Percentiles rank a stretch among this genome's conserved stretches.
These are phyloP conservation scores for Mucor piriformis DNA, from an alignment of 371 early-diverging fungal species.

Conservation along the genomic window DNA sequence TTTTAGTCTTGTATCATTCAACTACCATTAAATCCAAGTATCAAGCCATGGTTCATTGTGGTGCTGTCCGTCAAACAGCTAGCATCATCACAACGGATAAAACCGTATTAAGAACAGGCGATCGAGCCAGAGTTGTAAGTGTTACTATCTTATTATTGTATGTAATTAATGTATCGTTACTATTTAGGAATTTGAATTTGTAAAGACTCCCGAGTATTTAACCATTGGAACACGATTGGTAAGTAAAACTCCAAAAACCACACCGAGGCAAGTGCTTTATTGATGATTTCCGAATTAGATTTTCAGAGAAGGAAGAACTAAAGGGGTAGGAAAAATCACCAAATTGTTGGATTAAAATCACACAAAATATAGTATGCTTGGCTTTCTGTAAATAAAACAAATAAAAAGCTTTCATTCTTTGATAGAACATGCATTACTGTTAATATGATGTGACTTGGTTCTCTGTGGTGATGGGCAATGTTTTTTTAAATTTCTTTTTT, in stretches of 20 bases:
- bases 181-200: constrained; percentile 76
- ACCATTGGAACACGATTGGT: constrained; percentile 70
- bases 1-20: constrained; percentile 86
- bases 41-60: constrained; percentile 95
- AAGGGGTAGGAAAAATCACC: constrained; percentile 89
- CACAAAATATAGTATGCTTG: too few species aligned
- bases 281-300: constrained; percentile 24
- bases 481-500: not conserved
- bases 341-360: constrained; percentile 21
- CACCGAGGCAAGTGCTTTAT: not conserved
- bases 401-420: too few species aligned
- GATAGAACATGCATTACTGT: too few species aligned
- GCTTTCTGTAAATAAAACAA: too few species aligned
- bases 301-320: constrained; percentile 89
- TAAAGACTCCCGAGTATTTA: constrained; percentile 84
- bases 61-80: constrained; percentile 89
- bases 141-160: too few species aligned
- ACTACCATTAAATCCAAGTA: constrained; percentile 89
- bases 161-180: too few species aligned
- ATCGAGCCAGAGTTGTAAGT: constrained; percentile 77
- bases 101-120: constrained; percentile 82
- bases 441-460: too few species aligned
- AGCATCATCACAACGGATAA: constrained; percentile 78
- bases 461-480: too few species aligned
- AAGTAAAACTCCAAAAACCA: not conserved